These are phyloP conservation scores for Colletotrichum sp. DNA, from an alignment of 2,329 filamentous ascomycete genomes.

Conservation along the genomic window DNA sequence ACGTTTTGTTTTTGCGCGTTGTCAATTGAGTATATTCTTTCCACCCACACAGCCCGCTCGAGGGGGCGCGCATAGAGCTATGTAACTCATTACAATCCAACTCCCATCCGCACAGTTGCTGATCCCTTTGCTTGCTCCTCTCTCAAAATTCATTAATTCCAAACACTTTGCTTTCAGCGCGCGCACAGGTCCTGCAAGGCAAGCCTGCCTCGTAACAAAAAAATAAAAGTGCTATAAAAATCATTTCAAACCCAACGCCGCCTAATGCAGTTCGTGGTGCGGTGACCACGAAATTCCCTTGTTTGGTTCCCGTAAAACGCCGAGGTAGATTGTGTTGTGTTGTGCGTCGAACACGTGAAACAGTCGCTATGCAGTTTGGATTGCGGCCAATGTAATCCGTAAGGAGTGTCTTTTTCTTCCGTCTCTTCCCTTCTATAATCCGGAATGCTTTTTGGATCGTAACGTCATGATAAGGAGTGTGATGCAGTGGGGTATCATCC, in stretches of 20 bases:
- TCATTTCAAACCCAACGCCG: constrained; percentile 9
- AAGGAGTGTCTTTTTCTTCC: constrained; percentile 20
- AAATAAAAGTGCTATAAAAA: neutral
- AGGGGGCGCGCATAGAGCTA: neutral
- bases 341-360: constrained; percentile 33
- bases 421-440: neutral
- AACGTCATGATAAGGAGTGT: constrained; percentile 38
- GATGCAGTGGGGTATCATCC: constrained; percentile 33
- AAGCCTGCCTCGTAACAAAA: neutral
- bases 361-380: constrained; percentile 63
- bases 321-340: neutral
- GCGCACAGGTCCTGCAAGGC: neutral
- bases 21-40: neutral
- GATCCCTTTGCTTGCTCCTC: neutral
- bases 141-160: constrained; percentile 11
- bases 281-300: neutral
- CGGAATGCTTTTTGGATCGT: constrained; percentile 30
- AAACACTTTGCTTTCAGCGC: neutral
- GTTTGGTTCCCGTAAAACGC: constrained; percentile 12
- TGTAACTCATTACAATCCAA: constrained; percentile 4
- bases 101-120: neutral
- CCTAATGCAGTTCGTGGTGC: constrained; percentile 15
- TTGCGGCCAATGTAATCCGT: constrained; percentile 30
- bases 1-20: neutral
- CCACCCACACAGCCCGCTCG: neutral